These are phyloP conservation scores for Mycena alexandri DNA, from an alignment of 768 basidiomycete genomes.

Conservation along the genomic window DNA sequence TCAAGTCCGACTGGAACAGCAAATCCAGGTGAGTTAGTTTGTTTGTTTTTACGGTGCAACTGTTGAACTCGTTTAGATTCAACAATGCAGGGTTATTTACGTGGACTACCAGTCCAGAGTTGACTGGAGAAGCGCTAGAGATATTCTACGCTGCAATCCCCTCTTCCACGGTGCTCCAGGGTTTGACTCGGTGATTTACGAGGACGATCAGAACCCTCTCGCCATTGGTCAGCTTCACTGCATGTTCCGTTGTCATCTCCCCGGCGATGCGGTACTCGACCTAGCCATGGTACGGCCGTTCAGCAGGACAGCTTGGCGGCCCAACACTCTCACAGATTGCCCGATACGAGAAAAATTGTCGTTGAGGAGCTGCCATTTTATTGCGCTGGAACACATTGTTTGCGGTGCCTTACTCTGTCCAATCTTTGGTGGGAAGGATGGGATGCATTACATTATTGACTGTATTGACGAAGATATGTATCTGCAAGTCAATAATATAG, in stretches of 20 bases:
- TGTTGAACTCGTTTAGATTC: constrained; percentile 5
- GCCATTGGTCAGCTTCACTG: constrained; percentile 2
- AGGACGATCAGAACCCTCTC: constrained; percentile 1
- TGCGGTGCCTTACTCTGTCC: constrained; percentile 1
- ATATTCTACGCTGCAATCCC: constrained; percentile 9
- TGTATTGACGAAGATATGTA: constrained; percentile 10
- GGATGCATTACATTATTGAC: constrained; percentile 4
- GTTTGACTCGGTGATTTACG: constrained; percentile 14
- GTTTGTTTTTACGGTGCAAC: neutral
- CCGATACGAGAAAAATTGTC: neutral
- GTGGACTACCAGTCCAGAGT: constrained; percentile 13
- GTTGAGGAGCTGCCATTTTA: neutral
- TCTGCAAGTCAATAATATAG: neutral
- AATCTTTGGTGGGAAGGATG: constrained; percentile 3
- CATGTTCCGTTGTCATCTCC: constrained; percentile 8
- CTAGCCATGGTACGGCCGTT: constrained; percentile 12
- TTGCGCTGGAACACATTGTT: constrained; percentile 2
- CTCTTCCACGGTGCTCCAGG: constrained; percentile 5
- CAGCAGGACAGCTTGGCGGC: neutral
- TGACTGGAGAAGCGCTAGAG: constrained; percentile 8
- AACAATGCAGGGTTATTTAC: constrained; percentile 12
- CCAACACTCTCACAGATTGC: constrained; percentile 1
- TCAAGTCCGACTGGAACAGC: constrained; percentile 32
- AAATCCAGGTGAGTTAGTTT: constrained; percentile 2
- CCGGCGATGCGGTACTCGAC: constrained; percentile 1